Conservation (phyloP, 2,329 filamentous ascomycete species). For the Phialocephala subalpina region DNA sequence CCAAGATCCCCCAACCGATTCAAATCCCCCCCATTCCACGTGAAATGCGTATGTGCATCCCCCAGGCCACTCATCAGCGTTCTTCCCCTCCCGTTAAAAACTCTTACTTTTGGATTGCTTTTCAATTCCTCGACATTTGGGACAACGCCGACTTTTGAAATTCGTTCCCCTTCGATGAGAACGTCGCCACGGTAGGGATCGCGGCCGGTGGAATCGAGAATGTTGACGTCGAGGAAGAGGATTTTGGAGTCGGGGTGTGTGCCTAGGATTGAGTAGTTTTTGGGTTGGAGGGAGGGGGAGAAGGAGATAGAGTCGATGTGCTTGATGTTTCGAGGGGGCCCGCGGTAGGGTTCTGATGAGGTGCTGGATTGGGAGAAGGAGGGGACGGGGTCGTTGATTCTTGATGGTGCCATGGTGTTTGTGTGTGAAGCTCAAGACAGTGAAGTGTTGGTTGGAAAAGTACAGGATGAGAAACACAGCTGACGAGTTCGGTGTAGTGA, state of each 20-base stretch:
- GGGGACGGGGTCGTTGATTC: slow-evolving; percentile 21
- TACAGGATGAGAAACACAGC: neutral
- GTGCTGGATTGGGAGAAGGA: slow-evolving; percentile 14
- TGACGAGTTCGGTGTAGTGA: neutral
- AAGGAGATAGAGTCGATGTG: slow-evolving; percentile 31
- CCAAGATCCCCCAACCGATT: slow-evolving; percentile 50
- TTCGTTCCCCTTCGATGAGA: slow-evolving; percentile 41
- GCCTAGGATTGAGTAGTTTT: slow-evolving; percentile 30
- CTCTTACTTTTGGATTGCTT: slow-evolving; percentile 31
- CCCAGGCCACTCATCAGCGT: slow-evolving; percentile 59
- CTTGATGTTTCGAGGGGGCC: slow-evolving; percentile 31
- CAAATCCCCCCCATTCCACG: slow-evolving; percentile 56
- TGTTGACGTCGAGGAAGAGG: slow-evolving; percentile 44
- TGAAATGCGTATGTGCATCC: slow-evolving; percentile 57
- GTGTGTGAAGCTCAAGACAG: neutral
- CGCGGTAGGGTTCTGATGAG: slow-evolving; percentile 18
- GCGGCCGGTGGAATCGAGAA: slow-evolving; percentile 44
- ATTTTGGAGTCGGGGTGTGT: slow-evolving; percentile 38
- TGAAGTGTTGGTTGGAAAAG: neutral
- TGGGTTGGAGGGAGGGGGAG: slow-evolving; percentile 28
- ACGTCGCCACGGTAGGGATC: slow-evolving; percentile 44
- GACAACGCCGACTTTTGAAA: slow-evolving; percentile 41
- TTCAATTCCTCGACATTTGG: slow-evolving; percentile 35
- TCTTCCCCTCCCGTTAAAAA: slow-evolving; percentile 37
- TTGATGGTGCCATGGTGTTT: slow-evolving; percentile 26